phyloP scores from a whole-genome alignment of 495 filamentous ascomycete genomes.

The Lasiosphaeris hirsuta region DNA sequence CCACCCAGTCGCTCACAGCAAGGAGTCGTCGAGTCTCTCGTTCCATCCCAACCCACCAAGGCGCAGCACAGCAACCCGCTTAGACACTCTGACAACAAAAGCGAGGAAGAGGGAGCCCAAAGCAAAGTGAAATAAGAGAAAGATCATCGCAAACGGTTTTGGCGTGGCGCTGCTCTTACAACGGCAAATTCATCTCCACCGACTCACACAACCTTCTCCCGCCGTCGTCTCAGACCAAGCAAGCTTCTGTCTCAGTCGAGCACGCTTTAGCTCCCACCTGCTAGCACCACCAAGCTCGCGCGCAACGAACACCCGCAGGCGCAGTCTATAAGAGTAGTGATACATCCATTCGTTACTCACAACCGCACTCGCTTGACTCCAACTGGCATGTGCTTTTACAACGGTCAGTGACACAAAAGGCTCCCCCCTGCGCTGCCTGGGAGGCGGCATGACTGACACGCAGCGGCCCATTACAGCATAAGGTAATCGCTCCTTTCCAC shows the following conservation, averaged over 20 bases:
- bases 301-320: not conserved
- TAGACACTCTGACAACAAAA: not conserved
- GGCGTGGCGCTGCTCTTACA: too few relatives aligned
- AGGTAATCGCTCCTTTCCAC: constrained; percentile 16
- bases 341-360: constrained; percentile 1
- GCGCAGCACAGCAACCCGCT: not conserved
- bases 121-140: too few relatives aligned
- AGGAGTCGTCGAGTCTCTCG: constrained; percentile 9
- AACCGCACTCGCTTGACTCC: not conserved
- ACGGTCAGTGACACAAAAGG: constrained; percentile 12
- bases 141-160: too few relatives aligned
- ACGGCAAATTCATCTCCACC: too few relatives aligned
- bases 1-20: not conserved
- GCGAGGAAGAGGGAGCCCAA: not conserved
- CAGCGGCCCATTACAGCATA: constrained; percentile 15
- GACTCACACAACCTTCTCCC: not conserved
- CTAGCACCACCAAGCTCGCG: not conserved
- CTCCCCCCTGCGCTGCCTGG: constrained; percentile 11
- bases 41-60: constrained; percentile 1
- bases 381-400: constrained; percentile 19
- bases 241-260: too few relatives aligned
- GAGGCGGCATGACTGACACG: constrained; percentile 22
- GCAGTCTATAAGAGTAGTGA: not conserved
- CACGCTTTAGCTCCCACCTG: too few relatives aligned
- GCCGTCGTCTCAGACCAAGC: too few relatives aligned